Evolutionary conservation across 257 asterid genomes (phyloP).

Genomic region (Fraxinus americana): DNA sequence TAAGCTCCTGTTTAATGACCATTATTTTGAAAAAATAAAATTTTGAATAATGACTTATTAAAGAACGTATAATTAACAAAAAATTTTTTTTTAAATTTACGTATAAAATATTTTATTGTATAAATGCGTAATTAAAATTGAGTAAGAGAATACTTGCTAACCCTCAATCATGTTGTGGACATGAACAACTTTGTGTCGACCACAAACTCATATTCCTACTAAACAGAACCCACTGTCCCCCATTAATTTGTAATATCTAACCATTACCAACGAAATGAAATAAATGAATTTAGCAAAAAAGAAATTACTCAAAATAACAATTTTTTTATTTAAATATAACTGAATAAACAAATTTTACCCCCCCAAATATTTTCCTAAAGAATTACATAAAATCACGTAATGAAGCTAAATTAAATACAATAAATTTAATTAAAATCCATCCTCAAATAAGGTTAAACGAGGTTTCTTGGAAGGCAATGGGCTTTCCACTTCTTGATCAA

Average conservation of each 20-base stretch:
- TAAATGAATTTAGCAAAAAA: too few species aligned
- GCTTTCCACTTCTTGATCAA: slow-evolving; percentile 66
- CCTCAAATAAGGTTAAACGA: slow-evolving; percentile 29
- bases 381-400: neutral
- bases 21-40: too few species aligned
- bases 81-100: too few species aligned
- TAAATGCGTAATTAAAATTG: too few species aligned
- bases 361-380: neutral
- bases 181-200: neutral
- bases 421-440: neutral
- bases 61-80: too few species aligned
- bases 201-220: neutral
- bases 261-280: neutral
- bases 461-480: slow-evolving; percentile 43
- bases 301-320: too few species aligned
- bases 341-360: neutral
- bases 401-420: neutral
- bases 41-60: too few species aligned
- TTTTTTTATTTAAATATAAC: too few species aligned
- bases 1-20: too few species aligned
- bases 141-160: too few species aligned
- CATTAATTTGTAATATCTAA: neutral
- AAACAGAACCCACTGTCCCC: neutral
- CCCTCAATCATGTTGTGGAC: too few species aligned
- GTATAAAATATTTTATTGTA: too few species aligned